Evolutionary conservation across 306 rosid species (phyloP).

Genomic region (Vachellia collinsii): DNA sequence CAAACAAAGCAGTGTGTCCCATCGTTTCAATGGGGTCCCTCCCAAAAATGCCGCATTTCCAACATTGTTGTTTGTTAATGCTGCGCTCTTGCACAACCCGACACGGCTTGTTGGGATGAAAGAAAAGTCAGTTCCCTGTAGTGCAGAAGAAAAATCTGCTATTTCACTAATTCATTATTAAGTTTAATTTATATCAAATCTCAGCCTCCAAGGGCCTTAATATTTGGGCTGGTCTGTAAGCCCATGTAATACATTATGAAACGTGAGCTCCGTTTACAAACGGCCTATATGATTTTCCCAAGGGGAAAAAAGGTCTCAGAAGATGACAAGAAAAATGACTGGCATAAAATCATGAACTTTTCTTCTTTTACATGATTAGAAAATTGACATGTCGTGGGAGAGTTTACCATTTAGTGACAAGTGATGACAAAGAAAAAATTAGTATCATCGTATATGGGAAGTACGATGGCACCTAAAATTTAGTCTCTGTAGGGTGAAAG

Average conservation of each 20-base stretch:
- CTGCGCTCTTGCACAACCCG: slow-evolving; percentile 10
- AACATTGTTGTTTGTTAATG: neutral
- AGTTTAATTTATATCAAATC: neutral
- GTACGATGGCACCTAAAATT: neutral
- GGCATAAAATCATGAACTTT: neutral
- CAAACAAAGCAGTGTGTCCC: slow-evolving; percentile 32
- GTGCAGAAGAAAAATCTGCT: neutral
- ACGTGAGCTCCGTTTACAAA: neutral
- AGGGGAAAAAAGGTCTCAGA: neutral
- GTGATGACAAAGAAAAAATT: neutral
- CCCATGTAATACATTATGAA: neutral
- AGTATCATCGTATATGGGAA: neutral
- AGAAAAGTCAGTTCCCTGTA: neutral
- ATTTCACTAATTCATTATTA: neutral
- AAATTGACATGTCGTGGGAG: neutral
- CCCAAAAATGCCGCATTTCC: no score
- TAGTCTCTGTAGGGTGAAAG: neutral
- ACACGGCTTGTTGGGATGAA: neutral
- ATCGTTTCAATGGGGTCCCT: neutral
- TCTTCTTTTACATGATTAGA: neutral
- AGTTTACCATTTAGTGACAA: neutral
- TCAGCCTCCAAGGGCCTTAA: neutral
- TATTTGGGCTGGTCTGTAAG: neutral
- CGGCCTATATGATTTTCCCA: neutral
- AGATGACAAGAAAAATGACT: neutral